Base-by-base conservation (phyloP, 805 yeast species). In the Wickerhamiella azymoides region DNA sequence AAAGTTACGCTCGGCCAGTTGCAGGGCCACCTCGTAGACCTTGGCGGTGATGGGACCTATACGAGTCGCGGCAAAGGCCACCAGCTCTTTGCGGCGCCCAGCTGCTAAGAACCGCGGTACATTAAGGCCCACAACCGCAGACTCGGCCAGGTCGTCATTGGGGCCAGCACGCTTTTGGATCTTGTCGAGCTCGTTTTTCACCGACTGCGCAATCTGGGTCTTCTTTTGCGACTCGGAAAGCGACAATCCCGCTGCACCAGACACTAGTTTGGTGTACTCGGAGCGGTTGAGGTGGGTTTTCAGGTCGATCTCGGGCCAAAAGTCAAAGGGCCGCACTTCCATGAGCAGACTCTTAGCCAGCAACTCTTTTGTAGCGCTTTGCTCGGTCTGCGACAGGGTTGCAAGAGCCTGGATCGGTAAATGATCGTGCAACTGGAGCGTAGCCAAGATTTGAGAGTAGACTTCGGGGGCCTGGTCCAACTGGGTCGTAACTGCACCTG, bases 21-120 rank as follows among this genome's bases (percentile, higher is more conserved):
- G 52, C 47, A 92, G 69, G 3, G 79, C 76, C 10, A 69, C 60
- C 39, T 68, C 67, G 58, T 83, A 89, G 10, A 92, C 70, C 38
- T 68, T 62, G 0, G 92, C 70, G 0, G 93, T 69, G 2, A 81
- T 61, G 6, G 70, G 62, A 2, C 97, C 97, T 27, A 86, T 62
- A 45, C 84, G 70, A 39, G 80, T 79, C 26, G 70, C 67, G 11
- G 80, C 81, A 42, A 81, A 69, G 28, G 74, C 73, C 1, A 68
- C 74, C 13, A 92, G 67, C 52, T 81, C 81, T 39, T 66, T 60
- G 10, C 81, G 71, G 52, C 96, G 72, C 55, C 79, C 69, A 28
- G 72, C 63, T 56, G 84, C 80, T 43, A 82, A 69, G 54, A 73
- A 86, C 53, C 92, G 68, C 27, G 74, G 72, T 43, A 82, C 66